Conservation (phyloP, 1,139 yeast species). For the Yamadazyma kanchanaburiensis region DNA sequence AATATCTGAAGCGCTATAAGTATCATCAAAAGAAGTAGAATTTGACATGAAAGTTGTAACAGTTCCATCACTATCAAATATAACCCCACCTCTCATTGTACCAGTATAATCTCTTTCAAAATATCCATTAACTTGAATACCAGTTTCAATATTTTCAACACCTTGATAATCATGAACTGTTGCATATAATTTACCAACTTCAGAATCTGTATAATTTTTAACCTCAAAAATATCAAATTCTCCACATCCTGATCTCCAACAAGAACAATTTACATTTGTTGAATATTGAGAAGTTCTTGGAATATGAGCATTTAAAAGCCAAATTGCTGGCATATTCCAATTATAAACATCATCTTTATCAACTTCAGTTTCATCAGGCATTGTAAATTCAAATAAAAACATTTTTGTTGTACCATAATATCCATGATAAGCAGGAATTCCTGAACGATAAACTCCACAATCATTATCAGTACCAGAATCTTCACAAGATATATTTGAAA, state of each 20-base stretch:
- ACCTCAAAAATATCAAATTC: conserved; percentile 89
- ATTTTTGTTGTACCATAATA: conserved; percentile 76
- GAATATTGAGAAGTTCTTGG: conserved; percentile 89
- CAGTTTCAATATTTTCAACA: conserved; percentile 53
- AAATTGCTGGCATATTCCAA: conserved; percentile 92
- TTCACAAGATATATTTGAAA: conserved; percentile 65
- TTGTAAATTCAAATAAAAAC: conserved; percentile 84
- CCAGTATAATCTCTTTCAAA: conserved; percentile 47
- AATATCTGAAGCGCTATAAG: conserved; percentile 31
- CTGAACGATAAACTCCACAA: conserved; percentile 86
- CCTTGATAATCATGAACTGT: conserved; percentile 77
- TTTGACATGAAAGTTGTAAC: conserved; percentile 63
- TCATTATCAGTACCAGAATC: conserved; percentile 45
- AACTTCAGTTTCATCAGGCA: conserved; percentile 68
- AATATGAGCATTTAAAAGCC: conserved; percentile 91
- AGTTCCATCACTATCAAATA: conserved; percentile 58
- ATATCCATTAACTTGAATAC: conserved; percentile 57
- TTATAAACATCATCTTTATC: conserved; percentile 29
- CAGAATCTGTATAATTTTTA: conserved; percentile 36
- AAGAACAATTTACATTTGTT: conserved; percentile 69
- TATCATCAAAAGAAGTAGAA: conserved; percentile 44
- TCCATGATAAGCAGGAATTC: conserved; percentile 91
- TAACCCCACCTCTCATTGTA: conserved; percentile 67
- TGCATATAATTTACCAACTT: conserved; percentile 52
- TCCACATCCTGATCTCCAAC: conserved; percentile 97